A percentile compares a stretch with the other conserved stretches of the same genome.
phyloP scores from a whole-genome alignment of 768 basidiomycete species.

The Brasilioporus rufonigricans region DNA sequence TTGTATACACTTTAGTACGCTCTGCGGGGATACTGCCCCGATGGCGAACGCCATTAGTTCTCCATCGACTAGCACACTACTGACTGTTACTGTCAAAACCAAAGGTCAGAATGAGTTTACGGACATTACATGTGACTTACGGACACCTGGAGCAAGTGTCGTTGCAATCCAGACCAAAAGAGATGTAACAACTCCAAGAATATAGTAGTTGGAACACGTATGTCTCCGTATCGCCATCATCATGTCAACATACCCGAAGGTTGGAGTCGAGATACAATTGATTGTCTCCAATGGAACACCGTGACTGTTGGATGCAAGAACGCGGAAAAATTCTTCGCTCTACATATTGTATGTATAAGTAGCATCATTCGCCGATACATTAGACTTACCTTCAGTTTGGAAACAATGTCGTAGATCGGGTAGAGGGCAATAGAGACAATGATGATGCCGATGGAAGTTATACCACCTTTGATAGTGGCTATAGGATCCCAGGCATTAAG shows the following conservation, averaged over 20 bases:
- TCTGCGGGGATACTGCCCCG: conserved; percentile 21
- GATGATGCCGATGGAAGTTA: conserved; percentile 29
- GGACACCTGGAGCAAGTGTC: conserved; percentile 24
- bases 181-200: conserved; percentile 14
- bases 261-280: conserved; percentile 23
- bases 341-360: neutral
- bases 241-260: conserved; percentile 17
- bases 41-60: conserved; percentile 23
- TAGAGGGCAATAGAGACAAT: conserved; percentile 27
- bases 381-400: conserved; percentile 15
- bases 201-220: conserved; percentile 23
- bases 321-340: conserved; percentile 32
- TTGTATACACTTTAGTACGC: conserved; percentile 24
- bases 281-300: conserved; percentile 25
- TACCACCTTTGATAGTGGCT: conserved; percentile 28
- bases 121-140: conserved; percentile 15
- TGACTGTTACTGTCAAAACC: conserved; percentile 20
- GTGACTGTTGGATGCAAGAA: conserved; percentile 4
- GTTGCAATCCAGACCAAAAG: conserved; percentile 19
- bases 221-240: conserved; percentile 16
- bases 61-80: conserved; percentile 22
- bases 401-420: conserved; percentile 20
- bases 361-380: neutral
- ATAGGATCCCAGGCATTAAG: neutral
- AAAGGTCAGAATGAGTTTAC: neutral